A percentile compares a stretch with the other conserved stretches of the same genome.
phyloP scores from a whole-genome alignment of 208 protist genomes.

The Phytomonas sp. region DNA sequence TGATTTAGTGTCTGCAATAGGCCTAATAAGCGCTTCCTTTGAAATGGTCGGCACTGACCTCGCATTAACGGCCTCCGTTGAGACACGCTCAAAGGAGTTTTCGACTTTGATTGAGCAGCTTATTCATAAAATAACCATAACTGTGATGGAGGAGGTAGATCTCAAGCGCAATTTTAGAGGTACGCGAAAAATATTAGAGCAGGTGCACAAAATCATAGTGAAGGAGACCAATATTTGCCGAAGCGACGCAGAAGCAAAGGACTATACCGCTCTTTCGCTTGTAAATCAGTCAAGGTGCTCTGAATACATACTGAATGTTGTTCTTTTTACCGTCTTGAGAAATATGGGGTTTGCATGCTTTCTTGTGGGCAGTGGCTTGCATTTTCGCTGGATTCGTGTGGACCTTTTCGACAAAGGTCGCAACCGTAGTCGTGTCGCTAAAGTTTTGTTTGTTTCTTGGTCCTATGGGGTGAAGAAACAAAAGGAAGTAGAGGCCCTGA shows the following conservation, averaged over 20 bases:
- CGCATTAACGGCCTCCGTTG: slow-evolving; percentile 1
- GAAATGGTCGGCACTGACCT: slow-evolving; percentile 14
- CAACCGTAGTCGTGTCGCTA: not conserved
- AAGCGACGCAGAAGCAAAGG: slow-evolving; percentile 22
- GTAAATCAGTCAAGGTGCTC: slow-evolving; percentile 18
- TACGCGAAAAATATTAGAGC: slow-evolving; percentile 10
- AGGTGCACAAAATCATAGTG: slow-evolving; percentile 12
- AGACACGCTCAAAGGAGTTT: slow-evolving; percentile 15
- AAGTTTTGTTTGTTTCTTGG: slow-evolving; percentile 32
- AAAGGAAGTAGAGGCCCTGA: slow-evolving; percentile 18
- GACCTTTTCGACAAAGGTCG: slow-evolving; percentile 11
- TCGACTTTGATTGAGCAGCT: slow-evolving; percentile 13
- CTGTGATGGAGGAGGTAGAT: slow-evolving; percentile 13
- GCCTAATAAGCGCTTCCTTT: slow-evolving; percentile 31
- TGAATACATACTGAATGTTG: slow-evolving; percentile 39
- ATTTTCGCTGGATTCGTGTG: slow-evolving; percentile 38
- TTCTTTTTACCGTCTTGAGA: slow-evolving; percentile 28
- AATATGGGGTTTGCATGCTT: slow-evolving; percentile 18
- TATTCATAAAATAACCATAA: slow-evolving; percentile 13
- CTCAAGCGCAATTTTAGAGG: slow-evolving; percentile 4
- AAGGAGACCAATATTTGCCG: slow-evolving; percentile 15
- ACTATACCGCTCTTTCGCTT: slow-evolving; percentile 32
- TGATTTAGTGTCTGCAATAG: slow-evolving; percentile 30
- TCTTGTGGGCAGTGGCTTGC: slow-evolving; percentile 29
- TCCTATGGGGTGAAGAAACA: slow-evolving; percentile 21